Conservation (phyloP, 345 rosid species). For the Erucastrum elatum region DNA sequence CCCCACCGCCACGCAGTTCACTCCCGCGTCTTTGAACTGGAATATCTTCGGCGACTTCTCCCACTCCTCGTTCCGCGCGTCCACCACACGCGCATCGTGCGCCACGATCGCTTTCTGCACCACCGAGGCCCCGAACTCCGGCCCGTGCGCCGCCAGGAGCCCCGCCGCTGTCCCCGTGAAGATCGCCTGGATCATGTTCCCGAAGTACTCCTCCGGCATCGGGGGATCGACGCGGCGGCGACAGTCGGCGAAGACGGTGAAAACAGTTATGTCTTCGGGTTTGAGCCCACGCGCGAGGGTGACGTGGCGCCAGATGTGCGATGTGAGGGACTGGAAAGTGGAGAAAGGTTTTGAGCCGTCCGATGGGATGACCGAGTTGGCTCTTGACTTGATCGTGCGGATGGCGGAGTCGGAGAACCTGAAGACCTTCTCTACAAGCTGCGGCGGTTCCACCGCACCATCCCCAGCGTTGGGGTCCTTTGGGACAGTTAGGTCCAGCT, state of each 20-base stretch:
- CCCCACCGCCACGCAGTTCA: constrained; percentile 83
- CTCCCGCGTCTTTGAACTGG: constrained; percentile 83
- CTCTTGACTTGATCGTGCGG: constrained; percentile 63
- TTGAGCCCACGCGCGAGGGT: constrained; percentile 71
- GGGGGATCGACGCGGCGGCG: constrained; percentile 82
- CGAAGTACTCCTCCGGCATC: constrained; percentile 81
- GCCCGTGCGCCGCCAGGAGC: constrained; percentile 56
- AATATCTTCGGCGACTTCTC: constrained; percentile 79
- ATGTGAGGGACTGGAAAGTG: constrained; percentile 79
- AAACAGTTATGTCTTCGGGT: constrained; percentile 75
- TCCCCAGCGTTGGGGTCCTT: constrained; percentile 42
- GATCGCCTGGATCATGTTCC: constrained; percentile 87
- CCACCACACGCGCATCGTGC: constrained; percentile 69
- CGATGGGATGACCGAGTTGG: constrained; percentile 49
- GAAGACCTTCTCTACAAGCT: constrained; percentile 67
- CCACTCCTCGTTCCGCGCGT: constrained; percentile 75
- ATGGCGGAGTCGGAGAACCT: constrained; percentile 71
- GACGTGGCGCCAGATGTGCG: constrained; percentile 92
- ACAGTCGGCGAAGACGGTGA: constrained; percentile 87
- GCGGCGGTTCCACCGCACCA: constrained; percentile 27
- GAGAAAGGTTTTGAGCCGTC: constrained; percentile 74
- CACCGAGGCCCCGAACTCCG: constrained; percentile 66
- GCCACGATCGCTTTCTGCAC: constrained; percentile 68
- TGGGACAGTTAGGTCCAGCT: constrained; percentile 60
- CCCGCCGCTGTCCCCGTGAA: constrained; percentile 85